phyloP scores from a whole-genome alignment of 2,329 filamentous ascomycete genomes.

The Venturia carpophila region DNA sequence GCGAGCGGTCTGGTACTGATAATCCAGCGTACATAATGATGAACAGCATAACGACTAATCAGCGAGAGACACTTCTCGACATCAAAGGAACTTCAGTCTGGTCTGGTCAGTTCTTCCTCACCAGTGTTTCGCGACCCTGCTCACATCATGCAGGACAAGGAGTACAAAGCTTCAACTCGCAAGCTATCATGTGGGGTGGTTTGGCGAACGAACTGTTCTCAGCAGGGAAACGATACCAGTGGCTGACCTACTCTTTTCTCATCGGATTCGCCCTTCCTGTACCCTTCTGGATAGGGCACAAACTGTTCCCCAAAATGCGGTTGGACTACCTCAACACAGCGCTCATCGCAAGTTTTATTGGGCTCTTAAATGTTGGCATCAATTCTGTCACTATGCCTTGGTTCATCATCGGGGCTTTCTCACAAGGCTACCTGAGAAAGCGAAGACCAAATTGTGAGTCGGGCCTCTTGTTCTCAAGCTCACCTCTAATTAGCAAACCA shows the following conservation, averaged over 20 bases:
- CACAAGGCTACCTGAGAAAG: constrained; percentile 32
- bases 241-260: constrained; percentile 32
- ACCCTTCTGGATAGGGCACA: constrained; percentile 23
- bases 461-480: neutral
- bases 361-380: constrained; percentile 37
- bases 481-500: neutral
- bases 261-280: constrained; percentile 36
- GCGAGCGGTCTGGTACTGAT: neutral
- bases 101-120: neutral
- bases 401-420: constrained; percentile 30
- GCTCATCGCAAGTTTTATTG: constrained; percentile 38
- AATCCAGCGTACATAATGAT: constrained; percentile 34
- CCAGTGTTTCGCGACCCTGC: neutral
- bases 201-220: constrained; percentile 30
- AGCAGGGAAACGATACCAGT: constrained; percentile 31
- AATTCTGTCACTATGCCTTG: constrained; percentile 32
- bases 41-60: constrained; percentile 36
- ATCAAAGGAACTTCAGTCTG: constrained; percentile 25
- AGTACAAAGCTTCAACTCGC: constrained; percentile 38
- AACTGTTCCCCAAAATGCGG: constrained; percentile 25
- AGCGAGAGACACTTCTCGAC: constrained; percentile 34
- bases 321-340: constrained; percentile 35
- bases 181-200: constrained; percentile 14
- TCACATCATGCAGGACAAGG: constrained; percentile 30
- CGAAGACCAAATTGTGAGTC: constrained; percentile 25